These are phyloP conservation scores for Salvia splendens DNA, from an alignment of 257 asterid species.

Conservation along the genomic window DNA sequence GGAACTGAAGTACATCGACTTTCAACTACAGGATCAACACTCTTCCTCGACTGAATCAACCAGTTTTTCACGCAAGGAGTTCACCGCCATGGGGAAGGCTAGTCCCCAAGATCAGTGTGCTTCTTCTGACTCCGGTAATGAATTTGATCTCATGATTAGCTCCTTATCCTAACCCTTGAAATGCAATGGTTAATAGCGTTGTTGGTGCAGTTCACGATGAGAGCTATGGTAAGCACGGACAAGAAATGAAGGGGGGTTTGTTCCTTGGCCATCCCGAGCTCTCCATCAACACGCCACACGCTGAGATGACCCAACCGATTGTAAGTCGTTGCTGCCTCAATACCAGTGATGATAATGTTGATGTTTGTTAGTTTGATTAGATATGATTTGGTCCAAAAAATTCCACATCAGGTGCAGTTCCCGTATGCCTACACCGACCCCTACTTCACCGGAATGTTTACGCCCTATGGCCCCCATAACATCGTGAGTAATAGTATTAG, in stretches of 20 bases:
- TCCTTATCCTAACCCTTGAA: no score
- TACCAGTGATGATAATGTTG: no score
- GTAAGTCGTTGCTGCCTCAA: slow-evolving; percentile 45
- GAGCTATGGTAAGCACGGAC: slow-evolving; percentile 50
- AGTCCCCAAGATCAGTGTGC: slow-evolving; percentile 61
- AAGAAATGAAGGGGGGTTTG: slow-evolving; percentile 50
- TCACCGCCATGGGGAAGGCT: slow-evolving; percentile 48
- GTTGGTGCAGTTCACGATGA: slow-evolving; percentile 50
- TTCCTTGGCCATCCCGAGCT: slow-evolving; percentile 49
- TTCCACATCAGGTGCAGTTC: slow-evolving; percentile 46
- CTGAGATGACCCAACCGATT: slow-evolving; percentile 59
- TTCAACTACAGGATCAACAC: slow-evolving; percentile 43
- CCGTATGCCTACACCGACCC: slow-evolving; percentile 71
- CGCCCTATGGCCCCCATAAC: slow-evolving; percentile 76
- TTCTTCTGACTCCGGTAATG: slow-evolving; percentile 70
- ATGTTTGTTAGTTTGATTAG: slow-evolving; percentile 2
- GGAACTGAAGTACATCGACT: slow-evolving; percentile 45
- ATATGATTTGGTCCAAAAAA: slow-evolving; percentile 21
- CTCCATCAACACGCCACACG: slow-evolving; percentile 44
- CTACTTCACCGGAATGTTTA: slow-evolving; percentile 53
- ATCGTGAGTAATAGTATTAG: slow-evolving; percentile 41
- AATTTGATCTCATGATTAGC: not conserved
- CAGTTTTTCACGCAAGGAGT: slow-evolving; percentile 39
- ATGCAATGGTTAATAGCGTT: not conserved
- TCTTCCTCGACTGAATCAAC: slow-evolving; percentile 51